These are phyloP conservation scores for Edaphochlamys debaryana DNA, from an alignment of 139 green algal genomes.

Conservation along the genomic window DNA sequence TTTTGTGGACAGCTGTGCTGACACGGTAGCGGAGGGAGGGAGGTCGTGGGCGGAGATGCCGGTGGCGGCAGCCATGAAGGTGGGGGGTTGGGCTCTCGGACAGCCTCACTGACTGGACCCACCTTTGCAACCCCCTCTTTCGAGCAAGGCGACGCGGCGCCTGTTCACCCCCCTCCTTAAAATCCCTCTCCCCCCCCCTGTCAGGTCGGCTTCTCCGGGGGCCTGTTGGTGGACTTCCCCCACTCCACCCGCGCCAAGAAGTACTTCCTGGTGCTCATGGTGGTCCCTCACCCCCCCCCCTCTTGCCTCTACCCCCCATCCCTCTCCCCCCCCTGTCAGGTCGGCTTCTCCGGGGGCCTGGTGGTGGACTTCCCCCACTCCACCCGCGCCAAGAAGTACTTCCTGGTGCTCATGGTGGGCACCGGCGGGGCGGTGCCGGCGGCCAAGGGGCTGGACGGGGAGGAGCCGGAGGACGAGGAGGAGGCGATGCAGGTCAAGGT, in stretches of 20 bases:
- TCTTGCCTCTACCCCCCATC: background rate
- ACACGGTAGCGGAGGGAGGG: background rate
- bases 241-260: conserved; percentile 96
- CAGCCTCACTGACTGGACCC: too few species aligned
- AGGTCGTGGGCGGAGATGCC: conserved; percentile 97
- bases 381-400: conserved; percentile 98
- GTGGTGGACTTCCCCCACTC: conserved; percentile 97
- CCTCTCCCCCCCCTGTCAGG: conserved; percentile 39
- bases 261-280: conserved; percentile 95
- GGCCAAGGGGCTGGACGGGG: conserved; percentile 61
- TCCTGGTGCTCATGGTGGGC: conserved; percentile 93
- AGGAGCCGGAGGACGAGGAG: conserved; percentile 31
- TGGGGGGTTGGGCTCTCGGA: too few species aligned
- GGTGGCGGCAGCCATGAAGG: conserved; percentile 90
- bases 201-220: conserved; percentile 92
- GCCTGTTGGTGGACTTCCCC: conserved; percentile 97
- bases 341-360: conserved; percentile 93
- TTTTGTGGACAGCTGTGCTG: too few species aligned
- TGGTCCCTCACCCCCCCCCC: background rate
- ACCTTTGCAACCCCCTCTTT: too few species aligned
- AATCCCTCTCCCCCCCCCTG: background rate
- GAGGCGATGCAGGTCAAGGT: conserved; percentile 50
- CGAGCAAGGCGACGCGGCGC: too few species aligned
- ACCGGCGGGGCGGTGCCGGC: conserved; percentile 51
- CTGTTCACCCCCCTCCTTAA: too few species aligned